Base-by-base conservation (phyloP, 1,139 yeast genomes). In the Pneumocystis sp. region DNA sequence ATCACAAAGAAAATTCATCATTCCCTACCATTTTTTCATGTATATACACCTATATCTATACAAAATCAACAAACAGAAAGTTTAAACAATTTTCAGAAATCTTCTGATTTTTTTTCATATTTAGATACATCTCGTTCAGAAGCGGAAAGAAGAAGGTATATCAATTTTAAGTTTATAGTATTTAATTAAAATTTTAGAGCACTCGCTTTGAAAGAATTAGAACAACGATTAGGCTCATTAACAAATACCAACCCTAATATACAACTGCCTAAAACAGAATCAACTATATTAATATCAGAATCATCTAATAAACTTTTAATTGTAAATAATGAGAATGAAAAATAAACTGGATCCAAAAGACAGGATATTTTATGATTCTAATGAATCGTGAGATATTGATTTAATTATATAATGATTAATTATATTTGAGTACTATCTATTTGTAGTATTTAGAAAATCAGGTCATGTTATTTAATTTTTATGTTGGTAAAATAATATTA, bases 91-190 rank as follows among this genome's bases (percentile, higher is more conserved):
- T 35, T 63, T 61, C 77, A 70, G 72, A 76, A 35, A 77, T 63
- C 66, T 25, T 63, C 56, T 21, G 56, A 65, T 25, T 57, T 77
- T 67, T 64, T 66, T 34, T 67, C 69, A n/a, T 63, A 66, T 50
- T 67, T 69, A 25, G 69, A 68, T 34, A 66, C 69, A 25, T 69
- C 65, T 17, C 63, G 71, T 44, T 74, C 73, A 1, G 87, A 62
- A 85, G 91, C 93, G 21, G 96, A 89, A 72, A 82, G 96, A 74
- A 82, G 96, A 75, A 81, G 95, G 74, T 56, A 61, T 35, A 42
- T 15, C 12, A 50, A 50, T 50, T 25, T 12, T 50, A 25, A 17
- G 15, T 4, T 50, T 63, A 40, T 19, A 39, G 6, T 34, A 62
- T 37, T 15, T 25, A 12, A 12, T 61, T 61, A 40, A 17, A 40